These are phyloP conservation scores for Gossypium rotundifolium DNA, from an alignment of 345 rosid genomes.

Conservation along the genomic window DNA sequence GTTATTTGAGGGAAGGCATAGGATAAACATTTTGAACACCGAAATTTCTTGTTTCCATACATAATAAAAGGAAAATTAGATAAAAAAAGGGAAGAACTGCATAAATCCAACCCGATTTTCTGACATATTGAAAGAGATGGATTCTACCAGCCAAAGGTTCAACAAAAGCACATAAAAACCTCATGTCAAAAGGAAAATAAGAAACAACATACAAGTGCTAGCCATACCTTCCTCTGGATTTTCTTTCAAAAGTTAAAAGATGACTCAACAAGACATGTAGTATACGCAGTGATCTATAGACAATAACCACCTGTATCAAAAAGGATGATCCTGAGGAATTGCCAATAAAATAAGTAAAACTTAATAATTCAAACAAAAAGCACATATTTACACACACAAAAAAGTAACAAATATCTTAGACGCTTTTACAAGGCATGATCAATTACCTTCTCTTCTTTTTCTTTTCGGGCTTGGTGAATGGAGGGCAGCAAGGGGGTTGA, in stretches of 20 bases:
- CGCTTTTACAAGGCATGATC: not conserved
- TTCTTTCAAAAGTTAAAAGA: slow-evolving; percentile 37
- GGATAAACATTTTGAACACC: not conserved
- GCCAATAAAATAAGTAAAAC: not conserved
- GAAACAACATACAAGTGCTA: not conserved
- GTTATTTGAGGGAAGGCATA: too few species aligned
- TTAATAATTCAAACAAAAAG: slow-evolving; percentile 9
- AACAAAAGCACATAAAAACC: not conserved
- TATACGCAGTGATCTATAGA: slow-evolving; percentile 50
- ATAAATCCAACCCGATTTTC: not conserved
- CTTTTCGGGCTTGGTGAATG: not conserved
- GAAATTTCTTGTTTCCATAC: not conserved
- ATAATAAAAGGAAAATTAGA: not conserved
- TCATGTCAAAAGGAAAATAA: not conserved
- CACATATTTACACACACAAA: not conserved
- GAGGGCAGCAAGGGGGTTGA: not conserved
- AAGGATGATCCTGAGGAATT: not conserved
- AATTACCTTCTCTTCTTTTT: not conserved
- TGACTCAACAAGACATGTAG: slow-evolving; percentile 59
- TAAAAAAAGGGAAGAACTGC: not conserved
- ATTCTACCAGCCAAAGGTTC: not conserved
- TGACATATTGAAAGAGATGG: not conserved
- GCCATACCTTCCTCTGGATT: slow-evolving; percentile 51
- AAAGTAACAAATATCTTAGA: not conserved
- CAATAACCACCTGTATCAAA: slow-evolving; percentile 50